phyloP scores from a whole-genome alignment of 2,329 filamentous ascomycete species.

The Fusarium algeriense region DNA sequence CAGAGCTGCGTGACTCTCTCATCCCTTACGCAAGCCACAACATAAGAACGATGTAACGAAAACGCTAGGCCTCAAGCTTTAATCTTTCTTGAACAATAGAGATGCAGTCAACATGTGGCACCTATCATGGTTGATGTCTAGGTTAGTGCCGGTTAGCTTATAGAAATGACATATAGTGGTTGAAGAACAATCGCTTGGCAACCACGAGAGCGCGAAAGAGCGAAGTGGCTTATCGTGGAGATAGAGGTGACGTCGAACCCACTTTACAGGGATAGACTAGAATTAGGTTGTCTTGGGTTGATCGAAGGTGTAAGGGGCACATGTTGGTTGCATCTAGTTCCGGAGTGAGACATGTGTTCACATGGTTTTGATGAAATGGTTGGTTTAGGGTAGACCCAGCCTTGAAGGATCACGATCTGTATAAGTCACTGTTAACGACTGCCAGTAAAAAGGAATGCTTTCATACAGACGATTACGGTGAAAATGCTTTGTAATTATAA shows the following conservation, averaged over 20 bases:
- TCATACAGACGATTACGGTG: background rate
- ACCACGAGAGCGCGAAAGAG: constrained; percentile 2
- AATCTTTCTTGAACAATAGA: constrained; percentile 1
- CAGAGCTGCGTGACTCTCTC: constrained; percentile 15
- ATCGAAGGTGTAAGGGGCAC: background rate
- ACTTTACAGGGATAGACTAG: background rate
- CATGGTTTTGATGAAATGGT: background rate
- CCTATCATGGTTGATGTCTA: background rate
- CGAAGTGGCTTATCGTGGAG: background rate
- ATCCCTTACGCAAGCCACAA: constrained; percentile 36
- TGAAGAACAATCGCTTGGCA: background rate
- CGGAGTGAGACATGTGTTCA: constrained; percentile 6
- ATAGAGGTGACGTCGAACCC: background rate
- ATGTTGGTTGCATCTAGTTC: background rate
- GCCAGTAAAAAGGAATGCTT: no score
- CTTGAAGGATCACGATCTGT: background rate
- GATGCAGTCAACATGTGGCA: background rate
- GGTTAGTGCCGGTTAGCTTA: background rate
- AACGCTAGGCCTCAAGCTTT: background rate
- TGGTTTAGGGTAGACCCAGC: constrained; percentile 11
- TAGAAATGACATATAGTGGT: background rate
- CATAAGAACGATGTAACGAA: constrained; percentile 24
- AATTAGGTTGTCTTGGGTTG: background rate
- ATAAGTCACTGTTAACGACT: background rate
- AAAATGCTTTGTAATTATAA: background rate